Evolutionary conservation across 139 green algal species (phyloP).

Genomic region (Tetradesmus obliquus): DNA sequence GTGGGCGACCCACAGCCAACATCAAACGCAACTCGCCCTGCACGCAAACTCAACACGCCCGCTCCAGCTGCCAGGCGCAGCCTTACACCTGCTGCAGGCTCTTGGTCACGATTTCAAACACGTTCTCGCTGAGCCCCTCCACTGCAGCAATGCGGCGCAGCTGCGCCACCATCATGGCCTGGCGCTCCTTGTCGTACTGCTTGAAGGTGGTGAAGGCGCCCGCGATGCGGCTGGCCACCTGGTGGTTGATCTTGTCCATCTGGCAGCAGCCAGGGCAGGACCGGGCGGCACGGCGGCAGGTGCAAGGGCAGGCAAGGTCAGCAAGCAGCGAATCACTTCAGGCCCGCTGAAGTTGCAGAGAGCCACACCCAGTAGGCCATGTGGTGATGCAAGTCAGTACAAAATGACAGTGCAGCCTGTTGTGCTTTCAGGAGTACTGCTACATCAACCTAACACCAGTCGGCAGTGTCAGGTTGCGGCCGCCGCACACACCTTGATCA

Average conservation of each 20-base stretch:
- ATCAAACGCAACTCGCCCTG: background rate
- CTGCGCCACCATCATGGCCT: constrained; percentile 87
- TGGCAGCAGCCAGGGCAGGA: constrained; percentile 30
- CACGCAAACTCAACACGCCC: background rate
- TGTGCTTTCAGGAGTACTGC: background rate
- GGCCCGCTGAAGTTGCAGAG: no score
- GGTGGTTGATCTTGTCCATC: constrained; percentile 88
- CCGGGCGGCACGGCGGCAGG: background rate
- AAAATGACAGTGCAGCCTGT: background rate
- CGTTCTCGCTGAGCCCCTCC: constrained; percentile 88
- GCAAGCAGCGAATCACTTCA: no score
- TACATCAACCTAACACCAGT: background rate
- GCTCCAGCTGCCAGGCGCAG: background rate
- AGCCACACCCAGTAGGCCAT: no score
- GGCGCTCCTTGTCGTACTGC: constrained; percentile 86
- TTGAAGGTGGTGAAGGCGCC: constrained; percentile 87
- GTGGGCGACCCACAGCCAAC: background rate
- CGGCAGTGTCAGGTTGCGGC: no score
- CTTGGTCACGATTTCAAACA: constrained; percentile 96
- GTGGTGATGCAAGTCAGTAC: background rate
- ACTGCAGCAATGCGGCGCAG: constrained; percentile 84
- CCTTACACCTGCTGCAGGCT: constrained; percentile 58
- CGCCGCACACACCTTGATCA: constrained; percentile 72
- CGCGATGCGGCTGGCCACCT: constrained; percentile 76
- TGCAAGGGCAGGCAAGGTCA: background rate